These are phyloP conservation scores for Volvariella volvacea DNA, from an alignment of 1,284 basidiomycete species.

Conservation along the genomic window DNA sequence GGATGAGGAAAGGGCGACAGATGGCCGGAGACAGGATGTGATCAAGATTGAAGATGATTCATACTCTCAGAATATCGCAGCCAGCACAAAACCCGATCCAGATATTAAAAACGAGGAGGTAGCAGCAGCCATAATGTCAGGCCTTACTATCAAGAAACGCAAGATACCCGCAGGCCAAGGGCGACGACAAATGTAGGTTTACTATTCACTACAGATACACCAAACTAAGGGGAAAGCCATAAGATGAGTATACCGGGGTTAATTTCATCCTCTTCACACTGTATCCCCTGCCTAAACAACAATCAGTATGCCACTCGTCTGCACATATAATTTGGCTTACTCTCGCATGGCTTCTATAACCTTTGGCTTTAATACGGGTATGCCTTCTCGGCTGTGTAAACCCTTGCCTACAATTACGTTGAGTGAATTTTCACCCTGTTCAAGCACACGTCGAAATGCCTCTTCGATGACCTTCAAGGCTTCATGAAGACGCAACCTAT, in stretches of 20 bases:
- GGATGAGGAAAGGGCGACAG: slow-evolving; percentile 8
- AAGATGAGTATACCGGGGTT: slow-evolving; percentile 25
- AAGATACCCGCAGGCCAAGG: slow-evolving; percentile 21
- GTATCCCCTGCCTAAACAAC: slow-evolving; percentile 20
- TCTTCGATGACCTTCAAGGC: slow-evolving; percentile 56
- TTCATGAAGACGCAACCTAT: slow-evolving; percentile 70
- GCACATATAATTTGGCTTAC: slow-evolving; percentile 22
- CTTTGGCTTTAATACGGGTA: slow-evolving; percentile 70
- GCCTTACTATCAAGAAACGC: slow-evolving; percentile 29
- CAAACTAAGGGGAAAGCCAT: slow-evolving; percentile 15
- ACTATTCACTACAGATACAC: neutral
- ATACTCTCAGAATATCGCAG: neutral
- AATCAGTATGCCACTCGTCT: too few species aligned
- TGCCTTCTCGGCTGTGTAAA: slow-evolving; percentile 60
- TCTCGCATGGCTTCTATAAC: slow-evolving; percentile 62
- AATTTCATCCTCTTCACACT: slow-evolving; percentile 19
- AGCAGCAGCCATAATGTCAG: too few species aligned
- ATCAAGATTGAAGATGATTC: too few species aligned
- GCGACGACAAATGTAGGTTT: neutral
- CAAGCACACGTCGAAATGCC: slow-evolving; percentile 53
- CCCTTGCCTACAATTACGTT: slow-evolving; percentile 77
- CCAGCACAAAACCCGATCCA: neutral
- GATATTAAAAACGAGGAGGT: slow-evolving; percentile 12
- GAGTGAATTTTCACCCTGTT: slow-evolving; percentile 45
- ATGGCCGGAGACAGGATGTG: slow-evolving; percentile 1